Percentiles rank a stretch among this genome's conserved stretches.
Evolutionary conservation across 208 protist genomes (phyloP).

Genomic region (Trypanosoma platydactyli): DNA sequence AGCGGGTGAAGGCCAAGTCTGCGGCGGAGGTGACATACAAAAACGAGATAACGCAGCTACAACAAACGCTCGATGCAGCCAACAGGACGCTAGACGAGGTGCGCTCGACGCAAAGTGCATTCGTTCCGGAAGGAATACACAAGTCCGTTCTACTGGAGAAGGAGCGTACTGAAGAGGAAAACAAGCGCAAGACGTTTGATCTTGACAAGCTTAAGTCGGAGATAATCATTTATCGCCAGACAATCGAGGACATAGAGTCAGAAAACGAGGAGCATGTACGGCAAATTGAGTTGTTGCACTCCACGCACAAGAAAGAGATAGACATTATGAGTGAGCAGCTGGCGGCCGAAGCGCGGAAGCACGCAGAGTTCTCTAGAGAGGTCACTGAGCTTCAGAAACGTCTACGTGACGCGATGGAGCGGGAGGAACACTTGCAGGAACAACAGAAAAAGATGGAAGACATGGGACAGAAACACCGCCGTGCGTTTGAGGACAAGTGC

Average conservation of each 20-base stretch:
- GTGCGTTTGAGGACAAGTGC: constrained; percentile 76
- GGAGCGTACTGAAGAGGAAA: constrained; percentile 47
- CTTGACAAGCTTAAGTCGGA: constrained; percentile 86
- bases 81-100: constrained; percentile 35
- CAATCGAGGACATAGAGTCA: constrained; percentile 72
- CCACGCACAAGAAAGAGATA: constrained; percentile 55
- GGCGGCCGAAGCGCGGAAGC: constrained; percentile 45
- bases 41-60: constrained; percentile 49
- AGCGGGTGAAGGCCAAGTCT: constrained; percentile 39
- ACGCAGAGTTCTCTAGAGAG: constrained; percentile 32
- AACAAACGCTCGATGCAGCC: constrained; percentile 46
- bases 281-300: constrained; percentile 77
- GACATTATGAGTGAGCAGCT: constrained; percentile 45
- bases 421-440: constrained; percentile 26
- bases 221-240: constrained; percentile 86
- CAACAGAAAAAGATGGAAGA: constrained; percentile 49
- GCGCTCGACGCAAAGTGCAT: constrained; percentile 35
- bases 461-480: constrained; percentile 47
- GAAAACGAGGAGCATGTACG: constrained; percentile 85
- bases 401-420: constrained; percentile 6
- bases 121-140: constrained; percentile 74
- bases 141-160: constrained; percentile 53
- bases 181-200: constrained; percentile 46
- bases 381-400: constrained; percentile 18
- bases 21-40: constrained; percentile 48